Evolutionary conservation across 257 asterid species (phyloP).

Genomic region (Solanum ossicruentum): DNA sequence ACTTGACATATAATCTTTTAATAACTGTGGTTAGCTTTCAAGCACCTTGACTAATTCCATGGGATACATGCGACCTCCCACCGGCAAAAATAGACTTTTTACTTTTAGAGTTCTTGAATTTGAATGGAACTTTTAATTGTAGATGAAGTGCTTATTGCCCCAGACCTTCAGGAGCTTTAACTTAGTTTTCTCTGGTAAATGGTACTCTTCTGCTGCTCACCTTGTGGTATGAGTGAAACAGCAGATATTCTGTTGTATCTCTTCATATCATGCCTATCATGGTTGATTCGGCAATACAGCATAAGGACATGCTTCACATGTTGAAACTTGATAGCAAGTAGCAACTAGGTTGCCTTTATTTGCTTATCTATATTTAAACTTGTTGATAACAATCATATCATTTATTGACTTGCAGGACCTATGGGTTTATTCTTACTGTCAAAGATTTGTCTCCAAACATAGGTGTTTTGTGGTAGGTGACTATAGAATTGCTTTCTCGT

Average conservation of each 20-base stretch:
- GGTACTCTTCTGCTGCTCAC: not conserved
- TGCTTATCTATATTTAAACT: conserved; percentile 1
- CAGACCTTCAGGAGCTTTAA: not conserved
- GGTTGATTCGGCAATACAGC: not conserved
- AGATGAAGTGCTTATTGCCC: not conserved
- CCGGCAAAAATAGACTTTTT: not conserved
- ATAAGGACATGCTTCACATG: not conserved
- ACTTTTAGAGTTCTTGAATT: not conserved
- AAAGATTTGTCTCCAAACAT: conserved; percentile 93
- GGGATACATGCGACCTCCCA: too few species aligned
- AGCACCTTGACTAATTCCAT: too few species aligned
- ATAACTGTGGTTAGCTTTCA: too few species aligned
- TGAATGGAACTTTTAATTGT: not conserved
- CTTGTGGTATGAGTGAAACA: not conserved
- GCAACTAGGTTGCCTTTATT: not conserved
- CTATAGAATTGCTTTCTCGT: not conserved
- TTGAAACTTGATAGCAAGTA: not conserved
- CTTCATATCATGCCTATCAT: not conserved
- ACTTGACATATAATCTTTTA: not conserved
- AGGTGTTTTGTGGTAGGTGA: conserved; percentile 78
- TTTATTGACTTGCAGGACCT: conserved; percentile 52
- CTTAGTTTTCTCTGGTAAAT: not conserved
- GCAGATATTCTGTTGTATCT: not conserved
- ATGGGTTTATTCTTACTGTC: conserved; percentile 78
- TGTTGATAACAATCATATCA: conserved; percentile 3